Evolutionary conservation across 345 rosid species (phyloP), one percentile per base, ranked within the genome.

Genomic region (Camelina neglecta): DNA sequence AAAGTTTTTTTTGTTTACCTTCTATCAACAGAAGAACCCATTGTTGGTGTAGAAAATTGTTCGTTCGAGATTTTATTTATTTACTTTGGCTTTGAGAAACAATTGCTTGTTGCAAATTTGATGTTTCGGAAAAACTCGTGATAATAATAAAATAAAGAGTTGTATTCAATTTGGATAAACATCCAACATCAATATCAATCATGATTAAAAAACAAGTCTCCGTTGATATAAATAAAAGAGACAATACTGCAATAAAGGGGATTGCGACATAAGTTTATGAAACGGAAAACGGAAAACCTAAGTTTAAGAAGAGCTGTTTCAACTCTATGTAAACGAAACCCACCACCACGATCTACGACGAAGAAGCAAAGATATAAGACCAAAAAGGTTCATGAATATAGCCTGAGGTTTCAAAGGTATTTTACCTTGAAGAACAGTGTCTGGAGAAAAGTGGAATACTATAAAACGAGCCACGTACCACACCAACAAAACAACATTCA

Each of bases 81-180:
- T 26, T 21, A 29, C 48, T 42, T 12, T 42, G n/a, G 2, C 21
- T 36, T 18, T 50, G 79, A 60, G 69, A 75, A 60, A 67, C 51
- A 68, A 61, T 31, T 66, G 63, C 38, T 50, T 38, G 39, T 42
- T 76, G 79, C 74, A 76, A 61, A 61, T 69, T 69, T 55, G 60
- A 71, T 12, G 7, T 8, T 45, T 7, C 10, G 33, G 9, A 45
- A 42, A 29, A 69, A 54, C 64, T 54, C 50, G 66, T 70, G 67
- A 76, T 70, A 55, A 62, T 62, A 69, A 69, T 35, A 76, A 62
- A 69, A 51, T 62, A 11, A 41, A 39, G 58, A 67, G 42, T 56
- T 55, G 21, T 66, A 57, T 48, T 74, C 51, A 47, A 23, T 45
- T 48, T 23, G 21, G 42, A 8, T 24, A 61, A 35, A 59, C 13